Percentiles rank a stretch among this genome's conserved stretches.
Conservation (phyloP, 129 eudicot species). For the Lactuca sativa region DNA sequence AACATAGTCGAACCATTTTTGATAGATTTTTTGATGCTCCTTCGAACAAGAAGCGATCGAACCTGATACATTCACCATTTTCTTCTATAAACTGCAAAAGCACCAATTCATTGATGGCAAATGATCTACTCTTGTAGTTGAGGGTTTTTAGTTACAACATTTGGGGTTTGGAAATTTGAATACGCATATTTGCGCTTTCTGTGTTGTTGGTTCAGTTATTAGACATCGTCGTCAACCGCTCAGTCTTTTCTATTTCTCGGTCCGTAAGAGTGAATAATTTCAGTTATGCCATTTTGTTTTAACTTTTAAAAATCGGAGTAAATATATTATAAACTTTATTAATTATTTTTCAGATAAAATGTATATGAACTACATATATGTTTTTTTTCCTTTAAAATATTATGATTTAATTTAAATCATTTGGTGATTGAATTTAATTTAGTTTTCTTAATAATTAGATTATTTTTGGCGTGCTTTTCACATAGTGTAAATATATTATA, state of each 20-base stretch:
- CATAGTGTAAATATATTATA: no score
- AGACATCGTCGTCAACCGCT: slow-evolving; percentile 4
- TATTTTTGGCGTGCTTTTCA: no score
- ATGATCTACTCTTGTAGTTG: neutral
- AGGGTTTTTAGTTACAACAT: slow-evolving; percentile 22
- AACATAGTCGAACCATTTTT: slow-evolving; percentile 68
- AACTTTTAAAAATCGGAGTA: no score
- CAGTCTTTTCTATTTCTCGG: neutral
- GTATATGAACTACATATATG: no score
- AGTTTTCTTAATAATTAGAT: no score
- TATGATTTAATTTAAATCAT: no score
- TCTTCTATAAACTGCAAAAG: neutral
- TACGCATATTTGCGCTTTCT: slow-evolving; percentile 25
- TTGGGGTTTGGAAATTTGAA: slow-evolving; percentile 31
- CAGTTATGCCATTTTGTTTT: neutral
- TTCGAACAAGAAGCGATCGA: slow-evolving; percentile 52
- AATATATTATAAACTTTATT: neutral
- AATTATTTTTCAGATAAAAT: no score
- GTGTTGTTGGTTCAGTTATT: slow-evolving; percentile 7
- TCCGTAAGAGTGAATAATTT: neutral
- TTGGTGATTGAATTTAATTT: no score
- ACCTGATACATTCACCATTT: slow-evolving; percentile 60
- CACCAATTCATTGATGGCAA: neutral
- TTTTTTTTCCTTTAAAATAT: no score
- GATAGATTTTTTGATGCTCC: slow-evolving; percentile 65